phyloP scores from a whole-genome alignment of 768 basidiomycete genomes.

The Lactarius tabidus region DNA sequence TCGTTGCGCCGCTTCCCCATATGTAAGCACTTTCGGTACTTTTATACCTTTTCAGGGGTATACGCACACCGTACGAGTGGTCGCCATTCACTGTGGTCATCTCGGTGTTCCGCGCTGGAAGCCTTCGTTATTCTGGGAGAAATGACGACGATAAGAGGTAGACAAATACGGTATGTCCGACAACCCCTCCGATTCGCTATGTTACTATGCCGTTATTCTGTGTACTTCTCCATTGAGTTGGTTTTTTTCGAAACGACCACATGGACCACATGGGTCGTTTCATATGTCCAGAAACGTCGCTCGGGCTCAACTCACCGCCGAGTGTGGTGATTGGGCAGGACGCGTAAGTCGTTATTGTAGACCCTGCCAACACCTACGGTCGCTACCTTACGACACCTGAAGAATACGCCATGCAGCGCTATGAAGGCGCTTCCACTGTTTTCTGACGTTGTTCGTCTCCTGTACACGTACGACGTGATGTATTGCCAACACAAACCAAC shows the following conservation, averaged over 20 bases:
- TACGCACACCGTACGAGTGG: slow-evolving; percentile 70
- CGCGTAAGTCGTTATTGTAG: slow-evolving; percentile 73
- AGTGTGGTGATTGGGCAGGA: slow-evolving; percentile 57
- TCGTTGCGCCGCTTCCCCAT: slow-evolving; percentile 27
- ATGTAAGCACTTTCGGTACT: slow-evolving; percentile 15
- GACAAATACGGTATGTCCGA: slow-evolving; percentile 58
- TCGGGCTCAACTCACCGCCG: slow-evolving; percentile 57
- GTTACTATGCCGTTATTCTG: slow-evolving; percentile 9
- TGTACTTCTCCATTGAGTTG: slow-evolving; percentile 8
- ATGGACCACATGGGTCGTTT: slow-evolving; percentile 1
- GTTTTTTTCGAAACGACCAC: background rate
- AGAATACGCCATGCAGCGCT: slow-evolving; percentile 71
- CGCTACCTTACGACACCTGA: slow-evolving; percentile 73
- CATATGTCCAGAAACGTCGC: slow-evolving; percentile 52
- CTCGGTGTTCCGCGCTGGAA: slow-evolving; percentile 74
- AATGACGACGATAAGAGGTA: slow-evolving; percentile 77
- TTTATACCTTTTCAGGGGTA: slow-evolving; percentile 45
- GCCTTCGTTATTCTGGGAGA: slow-evolving; percentile 77
- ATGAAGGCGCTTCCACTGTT: slow-evolving; percentile 78
- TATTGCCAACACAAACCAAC: slow-evolving; percentile 1
- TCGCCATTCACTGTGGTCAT: slow-evolving; percentile 67
- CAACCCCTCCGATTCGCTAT: slow-evolving; percentile 7
- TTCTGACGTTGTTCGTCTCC: slow-evolving; percentile 64
- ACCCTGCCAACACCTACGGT: slow-evolving; percentile 77
- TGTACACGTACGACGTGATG: slow-evolving; percentile 6